Base-by-base conservation (phyloP, 345 rosid species). In the Lepidium africanum region DNA sequence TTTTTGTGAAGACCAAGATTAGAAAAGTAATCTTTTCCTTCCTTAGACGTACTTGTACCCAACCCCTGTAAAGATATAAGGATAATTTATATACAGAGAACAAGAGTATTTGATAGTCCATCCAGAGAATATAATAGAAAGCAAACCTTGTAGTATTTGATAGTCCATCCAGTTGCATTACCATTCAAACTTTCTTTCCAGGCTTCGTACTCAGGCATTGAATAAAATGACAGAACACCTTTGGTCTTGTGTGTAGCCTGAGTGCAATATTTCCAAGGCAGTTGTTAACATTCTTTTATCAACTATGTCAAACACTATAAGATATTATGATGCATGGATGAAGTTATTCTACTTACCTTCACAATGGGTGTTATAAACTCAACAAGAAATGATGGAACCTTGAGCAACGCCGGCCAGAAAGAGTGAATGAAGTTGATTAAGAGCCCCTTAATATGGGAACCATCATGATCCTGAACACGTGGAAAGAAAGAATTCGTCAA, bases 291-390 rank as follows among this genome's bases (percentile, higher is more conserved):
- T 59, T 17, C 16, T 30, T 61, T 15, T 25, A 37, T 47, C 16
- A 5, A 59, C 21, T 7, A 11, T 17, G 9, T 15, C 27, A 27
- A 30, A 25, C 37, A 38, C 9, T 38, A 21, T 13, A 38, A 49
- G 15, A 40, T 42, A 33, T 37, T 27, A n/a, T 36, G 32, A n/a
- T 36, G 32, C 36, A 38, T 46, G 56, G 42, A 46, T 39, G 10
- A 45, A 27, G 3, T 21, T 52, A 9, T 49, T 63, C 23, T 8
- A 71, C 72, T 58, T 64, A 89, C 99, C 97, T 95, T 95, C 71
- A 91, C 91, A 65, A 95, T 95, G 14, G 99, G 97, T 48, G 99
- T 95, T 12, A 95, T 86, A 60, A 95, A 95, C 83, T 89, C 97
- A 49, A 95, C 90, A 37, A 95, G 42, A 84, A 95, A 95, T 9